Evolutionary conservation across 257 asterid species (phyloP), one percentile per base, ranked within the genome.

Genomic region (Echites panduratus): DNA sequence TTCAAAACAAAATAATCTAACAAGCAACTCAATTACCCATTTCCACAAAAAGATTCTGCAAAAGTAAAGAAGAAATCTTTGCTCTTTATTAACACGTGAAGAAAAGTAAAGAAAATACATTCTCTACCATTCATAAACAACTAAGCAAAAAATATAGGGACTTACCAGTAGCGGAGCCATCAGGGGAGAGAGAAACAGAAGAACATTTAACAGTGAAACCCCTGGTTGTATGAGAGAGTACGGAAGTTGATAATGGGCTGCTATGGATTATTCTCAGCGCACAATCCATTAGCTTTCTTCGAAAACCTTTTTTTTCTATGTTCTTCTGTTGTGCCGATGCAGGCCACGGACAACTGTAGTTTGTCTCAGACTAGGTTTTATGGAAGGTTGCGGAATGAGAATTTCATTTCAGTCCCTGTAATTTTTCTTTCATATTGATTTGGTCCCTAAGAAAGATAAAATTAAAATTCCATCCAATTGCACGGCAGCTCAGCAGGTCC

Each of bases 121-220:
- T 43, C 32, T 20, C 58, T n/a, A 57, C 45, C 17, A 16, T 1
- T 49, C 20, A 49, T 13, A 49, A 13, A 13, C 54, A 49, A 49
- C 17, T 50, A 20, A 53, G 27, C 12, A 53, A 32, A 53, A 32
- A 20, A 53, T 22, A 17, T 61, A 27, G 29, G 32, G 49, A 2
- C 20, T 57, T 38, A 70, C 77, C 80, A 24, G 62, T 10, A 48
- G 65, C 67, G 17, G 77, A 61, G 76, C 73, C 76, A 50, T 65
- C 76, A n/a, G 76, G 66, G 52, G 78, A 74, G 67, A 73, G 49
- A 68, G 82, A 50, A 53, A 53, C 64, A 35, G 79, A 65, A 47
- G 77, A 79, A 66, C 83, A 79, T 62, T 68, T 75, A 53, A 79
- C 77, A 14, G 77, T 43, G 9, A 79, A 70, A 57, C 67, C 44